Evolutionary conservation across 176 grass and related monocot genomes (phyloP).

Genomic region (Aegilops longissima): DNA sequence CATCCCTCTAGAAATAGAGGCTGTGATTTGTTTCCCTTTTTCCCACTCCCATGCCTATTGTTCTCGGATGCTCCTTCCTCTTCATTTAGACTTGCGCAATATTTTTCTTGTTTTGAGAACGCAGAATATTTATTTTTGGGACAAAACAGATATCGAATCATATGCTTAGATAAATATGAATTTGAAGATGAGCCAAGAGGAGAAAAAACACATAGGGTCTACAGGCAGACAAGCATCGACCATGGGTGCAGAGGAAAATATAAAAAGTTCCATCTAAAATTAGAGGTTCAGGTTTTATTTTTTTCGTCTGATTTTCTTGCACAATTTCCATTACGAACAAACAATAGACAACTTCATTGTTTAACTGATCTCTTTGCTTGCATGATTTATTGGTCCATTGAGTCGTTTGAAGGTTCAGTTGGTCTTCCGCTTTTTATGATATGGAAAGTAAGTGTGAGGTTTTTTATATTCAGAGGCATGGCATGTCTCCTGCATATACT

Average conservation of each 20-base stretch:
- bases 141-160: too few relatives aligned
- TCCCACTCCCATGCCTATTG: constrained; percentile 20
- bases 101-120: neutral
- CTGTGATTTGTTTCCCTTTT: neutral
- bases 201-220: too few relatives aligned
- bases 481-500: neutral
- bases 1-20: neutral
- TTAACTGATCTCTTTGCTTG: neutral
- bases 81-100: too few relatives aligned
- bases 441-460: neutral
- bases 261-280: too few relatives aligned
- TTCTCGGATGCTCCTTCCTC: neutral
- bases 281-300: too few relatives aligned
- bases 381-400: neutral
- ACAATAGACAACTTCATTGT: neutral
- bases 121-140: neutral
- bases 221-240: too few relatives aligned
- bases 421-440: neutral
- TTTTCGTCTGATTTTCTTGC: too few relatives aligned
- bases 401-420: neutral
- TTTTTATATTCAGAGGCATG: neutral
- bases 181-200: too few relatives aligned
- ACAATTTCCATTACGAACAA: neutral
- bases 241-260: too few relatives aligned
- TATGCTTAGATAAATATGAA: too few relatives aligned